Base-by-base conservation (phyloP, 192 early-diverging fungal genomes). In the Coemansia sp. region DNA sequence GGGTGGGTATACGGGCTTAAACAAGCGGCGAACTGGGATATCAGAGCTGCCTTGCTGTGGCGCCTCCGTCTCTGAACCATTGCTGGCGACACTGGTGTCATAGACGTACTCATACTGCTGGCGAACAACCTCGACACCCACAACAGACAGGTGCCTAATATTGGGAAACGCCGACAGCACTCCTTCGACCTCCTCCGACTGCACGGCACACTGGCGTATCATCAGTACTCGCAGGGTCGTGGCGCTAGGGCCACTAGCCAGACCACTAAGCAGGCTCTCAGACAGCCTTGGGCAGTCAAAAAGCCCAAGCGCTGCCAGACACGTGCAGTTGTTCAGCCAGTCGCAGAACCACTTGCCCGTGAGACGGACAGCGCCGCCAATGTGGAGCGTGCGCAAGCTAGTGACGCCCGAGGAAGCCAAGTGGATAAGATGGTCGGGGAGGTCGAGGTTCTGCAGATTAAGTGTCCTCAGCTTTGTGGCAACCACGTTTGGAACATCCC, bases 151-250 rank as follows among this genome's bases (percentile, higher is more conserved):
- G 40, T 67, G 64, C 61, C 60, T 63, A 32, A 70, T 48, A 26
- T 32, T 35, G 26, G 64, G 56, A n/a, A 76, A 56, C 11, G 64
- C 22, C 17, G 74, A 39, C 17, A 76, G 44, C 21, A 56, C 60
- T 32, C 63, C 50, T 58, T 76, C 74, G 22, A 70, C 18, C 35
- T 64, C 74, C 4, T 70, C 74, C 15, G 74, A 76, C 57, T 76
- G 74, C 68, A 76, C 56, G 14, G 54, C 63, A 38, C 74, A 76
- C 53, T 64, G 59, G 22, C 61, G 33, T 3, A 76, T 59, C 4
- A 70, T 19, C 17, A 76, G 59, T 8, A 67, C 64, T 17, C 55
- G 68, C 26, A 76, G 56, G 10, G 41, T 37, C 3, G n/a, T 18
- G 0, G 68, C 74, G 27, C 74, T 76, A 10, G 60, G 64, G 14